Percentiles rank a stretch among this genome's conserved stretches.
phyloP scores from a whole-genome alignment of 768 basidiomycete species.

The Leccinum variicolor region DNA sequence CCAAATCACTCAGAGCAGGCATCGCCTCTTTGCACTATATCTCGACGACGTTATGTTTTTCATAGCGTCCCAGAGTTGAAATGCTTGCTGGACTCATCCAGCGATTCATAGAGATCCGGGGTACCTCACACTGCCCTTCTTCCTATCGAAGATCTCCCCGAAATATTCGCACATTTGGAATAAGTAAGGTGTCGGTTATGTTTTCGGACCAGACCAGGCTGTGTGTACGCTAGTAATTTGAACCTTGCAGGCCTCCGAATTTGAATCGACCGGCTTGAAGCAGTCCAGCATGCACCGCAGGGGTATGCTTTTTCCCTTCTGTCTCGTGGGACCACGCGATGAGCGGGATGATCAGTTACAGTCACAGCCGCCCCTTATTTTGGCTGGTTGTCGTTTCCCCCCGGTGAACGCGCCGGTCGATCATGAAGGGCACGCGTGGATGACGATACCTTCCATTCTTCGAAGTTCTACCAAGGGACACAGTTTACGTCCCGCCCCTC shows the following conservation, averaged over 20 bases:
- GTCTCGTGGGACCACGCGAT: neutral
- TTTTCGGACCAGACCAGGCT: neutral
- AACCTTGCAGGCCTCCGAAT: neutral
- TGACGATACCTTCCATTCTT: constrained; percentile 19
- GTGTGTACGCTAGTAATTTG: neutral
- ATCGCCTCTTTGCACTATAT: constrained; percentile 1
- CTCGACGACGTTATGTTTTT: neutral
- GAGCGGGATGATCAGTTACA: neutral
- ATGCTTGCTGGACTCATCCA: neutral
- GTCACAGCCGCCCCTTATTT: neutral
- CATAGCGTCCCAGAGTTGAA: constrained; percentile 3
- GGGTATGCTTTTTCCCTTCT: neutral
- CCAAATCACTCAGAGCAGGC: neutral
- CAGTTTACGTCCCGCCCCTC: neutral
- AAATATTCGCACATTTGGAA: neutral
- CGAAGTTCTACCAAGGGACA: neutral
- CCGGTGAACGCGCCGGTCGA: constrained; percentile 12
- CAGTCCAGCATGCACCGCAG: neutral
- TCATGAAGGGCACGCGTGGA: constrained; percentile 18
- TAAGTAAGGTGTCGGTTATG: neutral
- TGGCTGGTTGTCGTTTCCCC: neutral
- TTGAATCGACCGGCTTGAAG: neutral
- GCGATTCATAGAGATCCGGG: constrained; percentile 6
- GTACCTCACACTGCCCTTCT: neutral
- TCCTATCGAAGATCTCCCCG: constrained; percentile 1